phyloP scores from a whole-genome alignment of 1,284 basidiomycete species.

The Puccinia triticina region DNA sequence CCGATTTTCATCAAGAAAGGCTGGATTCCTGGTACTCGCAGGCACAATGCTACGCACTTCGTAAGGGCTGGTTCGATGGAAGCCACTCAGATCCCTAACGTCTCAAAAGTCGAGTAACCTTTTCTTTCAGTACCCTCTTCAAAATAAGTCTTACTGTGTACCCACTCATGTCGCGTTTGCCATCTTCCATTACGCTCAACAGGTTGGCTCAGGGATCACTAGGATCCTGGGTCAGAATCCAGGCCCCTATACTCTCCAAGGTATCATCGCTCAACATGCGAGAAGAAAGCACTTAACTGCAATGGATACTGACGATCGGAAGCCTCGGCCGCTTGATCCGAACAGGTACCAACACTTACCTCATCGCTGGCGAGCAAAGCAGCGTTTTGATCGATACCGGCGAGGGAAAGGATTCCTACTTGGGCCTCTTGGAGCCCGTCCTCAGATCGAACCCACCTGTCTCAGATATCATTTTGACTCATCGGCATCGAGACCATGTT shows the following conservation, averaged over 20 bases:
- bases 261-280: conserved; percentile 59
- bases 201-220: conserved; percentile 61
- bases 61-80: neutral
- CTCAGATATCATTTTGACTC: conserved; percentile 85
- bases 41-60: too few relatives aligned
- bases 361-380: conserved; percentile 72
- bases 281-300: neutral
- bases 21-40: too few relatives aligned
- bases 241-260: conserved; percentile 86
- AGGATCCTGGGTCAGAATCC: conserved; percentile 74
- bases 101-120: neutral
- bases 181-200: neutral
- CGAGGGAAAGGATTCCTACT: conserved; percentile 74
- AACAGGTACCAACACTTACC: conserved; percentile 89
- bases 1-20: too few relatives aligned
- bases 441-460: conserved; percentile 64
- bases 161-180: too few relatives aligned
- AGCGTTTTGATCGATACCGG: conserved; percentile 85
- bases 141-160: neutral
- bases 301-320: neutral
- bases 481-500: conserved; percentile 86
- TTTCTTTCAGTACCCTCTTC: neutral
- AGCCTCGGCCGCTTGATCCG: neutral
- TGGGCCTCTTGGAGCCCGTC: conserved; percentile 69
- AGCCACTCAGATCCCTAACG: neutral